Conservation (phyloP, 2,329 filamentous ascomycete species). For the Diplodia sapinea region DNA sequence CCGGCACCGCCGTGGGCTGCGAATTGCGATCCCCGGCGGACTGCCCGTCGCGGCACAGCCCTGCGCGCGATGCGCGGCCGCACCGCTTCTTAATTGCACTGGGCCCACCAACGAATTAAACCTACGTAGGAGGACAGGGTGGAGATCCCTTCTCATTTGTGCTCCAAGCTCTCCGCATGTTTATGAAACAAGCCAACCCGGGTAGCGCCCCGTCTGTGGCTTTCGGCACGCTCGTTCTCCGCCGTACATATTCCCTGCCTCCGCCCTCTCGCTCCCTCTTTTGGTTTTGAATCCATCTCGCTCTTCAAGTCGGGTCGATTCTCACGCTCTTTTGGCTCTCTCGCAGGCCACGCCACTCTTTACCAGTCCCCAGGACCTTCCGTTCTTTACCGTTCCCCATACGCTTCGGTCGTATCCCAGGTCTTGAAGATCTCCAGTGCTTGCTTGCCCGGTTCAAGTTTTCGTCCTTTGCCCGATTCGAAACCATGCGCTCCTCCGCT, state of each 20-base stretch:
- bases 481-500: slow-evolving; percentile 30
- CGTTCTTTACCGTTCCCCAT: slow-evolving; percentile 14
- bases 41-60: neutral
- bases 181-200: slow-evolving; percentile 30
- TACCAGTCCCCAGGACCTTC: slow-evolving; percentile 20
- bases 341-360: slow-evolving; percentile 23
- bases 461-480: slow-evolving; percentile 4
- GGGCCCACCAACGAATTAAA: slow-evolving; percentile 28
- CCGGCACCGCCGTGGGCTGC: neutral
- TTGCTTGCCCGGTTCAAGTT: slow-evolving; percentile 18
- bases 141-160: slow-evolving; percentile 31
- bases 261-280: slow-evolving; percentile 6
- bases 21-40: slow-evolving; percentile 9
- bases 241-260: slow-evolving; percentile 10
- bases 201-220: slow-evolving; percentile 25
- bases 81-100: slow-evolving; percentile 20
- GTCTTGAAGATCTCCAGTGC: slow-evolving; percentile 26
- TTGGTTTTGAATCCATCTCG: slow-evolving; percentile 18
- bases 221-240: slow-evolving; percentile 9
- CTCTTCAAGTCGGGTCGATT: slow-evolving; percentile 24
- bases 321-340: slow-evolving; percentile 30
- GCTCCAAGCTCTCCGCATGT: slow-evolving; percentile 31
- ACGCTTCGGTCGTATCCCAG: slow-evolving; percentile 25
- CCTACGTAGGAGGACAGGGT: slow-evolving; percentile 17
- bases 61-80: slow-evolving; percentile 13